Conservation (phyloP, 305 asterid species). For the Solanum chacoense region DNA sequence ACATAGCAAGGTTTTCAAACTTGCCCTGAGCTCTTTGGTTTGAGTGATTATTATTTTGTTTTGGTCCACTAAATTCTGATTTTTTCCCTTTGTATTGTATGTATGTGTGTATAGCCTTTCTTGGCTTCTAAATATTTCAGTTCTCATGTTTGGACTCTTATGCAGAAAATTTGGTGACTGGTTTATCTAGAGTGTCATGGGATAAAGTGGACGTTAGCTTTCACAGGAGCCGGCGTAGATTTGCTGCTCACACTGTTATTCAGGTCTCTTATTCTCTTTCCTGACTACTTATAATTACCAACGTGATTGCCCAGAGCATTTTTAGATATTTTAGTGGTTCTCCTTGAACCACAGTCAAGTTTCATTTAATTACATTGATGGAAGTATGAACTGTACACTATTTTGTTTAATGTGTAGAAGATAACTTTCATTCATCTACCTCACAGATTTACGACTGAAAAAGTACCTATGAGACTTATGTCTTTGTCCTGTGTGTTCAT, state of each 20-base stretch:
- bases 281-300: neutral
- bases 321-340: neutral
- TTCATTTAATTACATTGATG: neutral
- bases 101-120: neutral
- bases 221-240: conserved; percentile 61
- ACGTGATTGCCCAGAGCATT: neutral
- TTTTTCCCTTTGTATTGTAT: neutral
- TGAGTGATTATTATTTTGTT: neutral
- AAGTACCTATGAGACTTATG: neutral
- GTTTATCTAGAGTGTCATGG: conserved; percentile 80
- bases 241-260: conserved; percentile 86
- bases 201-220: conserved; percentile 97
- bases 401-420: neutral
- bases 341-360: neutral
- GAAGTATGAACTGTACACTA: neutral
- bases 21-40: neutral
- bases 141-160: neutral
- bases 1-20: neutral
- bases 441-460: neutral
- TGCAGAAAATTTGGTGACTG: conserved; percentile 72
- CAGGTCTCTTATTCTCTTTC: conserved; percentile 43
- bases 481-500: neutral
- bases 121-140: neutral
- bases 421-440: neutral
- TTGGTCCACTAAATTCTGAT: neutral